These are phyloP conservation scores for Crithidia thermophila DNA, from an alignment of 208 protist species.

Conservation along the genomic window DNA sequence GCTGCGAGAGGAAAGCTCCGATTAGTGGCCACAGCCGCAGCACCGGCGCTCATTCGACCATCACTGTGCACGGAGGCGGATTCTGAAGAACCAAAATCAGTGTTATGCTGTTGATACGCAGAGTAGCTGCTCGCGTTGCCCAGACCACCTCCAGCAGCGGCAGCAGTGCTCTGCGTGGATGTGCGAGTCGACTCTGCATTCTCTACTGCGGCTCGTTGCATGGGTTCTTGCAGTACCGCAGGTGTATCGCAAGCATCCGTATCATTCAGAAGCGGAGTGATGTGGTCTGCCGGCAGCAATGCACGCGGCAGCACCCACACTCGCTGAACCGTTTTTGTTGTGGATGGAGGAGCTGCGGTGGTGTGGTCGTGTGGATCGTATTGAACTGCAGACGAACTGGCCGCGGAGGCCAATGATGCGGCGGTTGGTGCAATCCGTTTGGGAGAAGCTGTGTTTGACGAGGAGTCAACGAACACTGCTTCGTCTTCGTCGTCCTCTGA, in stretches of 20 bases:
- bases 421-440: neutral
- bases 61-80: no score
- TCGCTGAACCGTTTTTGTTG: neutral
- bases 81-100: neutral
- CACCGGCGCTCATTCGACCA: neutral
- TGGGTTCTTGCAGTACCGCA: no score
- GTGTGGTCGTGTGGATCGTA: conserved; percentile 29
- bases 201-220: neutral
- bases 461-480: no score
- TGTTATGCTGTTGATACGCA: neutral
- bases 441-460: no score
- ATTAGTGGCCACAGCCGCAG: no score
- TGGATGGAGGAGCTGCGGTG: neutral
- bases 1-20: neutral
- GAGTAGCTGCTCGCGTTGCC: neutral
- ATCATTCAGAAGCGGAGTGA: no score
- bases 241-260: no score
- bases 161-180: conserved; percentile 15
- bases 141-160: conserved; percentile 3
- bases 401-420: neutral
- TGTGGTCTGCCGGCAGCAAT: neutral
- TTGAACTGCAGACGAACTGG: neutral
- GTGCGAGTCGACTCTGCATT: conserved; percentile 3
- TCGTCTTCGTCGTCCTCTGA: no score
- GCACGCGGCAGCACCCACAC: conserved; percentile 26